phyloP scores from a whole-genome alignment of 257 asterid genomes.

The Nicotiana paniculata region DNA sequence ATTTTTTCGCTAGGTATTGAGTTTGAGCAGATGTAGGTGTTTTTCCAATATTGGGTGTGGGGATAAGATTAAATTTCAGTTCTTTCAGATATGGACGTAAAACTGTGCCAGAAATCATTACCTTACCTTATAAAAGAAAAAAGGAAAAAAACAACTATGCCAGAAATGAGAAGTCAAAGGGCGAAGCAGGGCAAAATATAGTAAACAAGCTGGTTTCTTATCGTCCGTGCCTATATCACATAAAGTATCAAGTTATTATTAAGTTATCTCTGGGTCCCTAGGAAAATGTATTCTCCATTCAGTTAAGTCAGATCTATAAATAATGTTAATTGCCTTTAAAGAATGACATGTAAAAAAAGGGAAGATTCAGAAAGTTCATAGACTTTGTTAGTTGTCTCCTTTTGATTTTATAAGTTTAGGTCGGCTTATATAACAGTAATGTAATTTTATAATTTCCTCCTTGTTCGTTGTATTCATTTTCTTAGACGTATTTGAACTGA shows the following conservation, averaged over 20 bases:
- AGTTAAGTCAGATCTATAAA: neutral
- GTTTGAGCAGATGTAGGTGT: neutral
- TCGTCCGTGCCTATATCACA: neutral
- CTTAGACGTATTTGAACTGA: neutral
- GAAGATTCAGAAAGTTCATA: neutral
- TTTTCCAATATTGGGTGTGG: neutral
- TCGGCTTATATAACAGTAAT: neutral
- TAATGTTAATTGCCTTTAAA: neutral
- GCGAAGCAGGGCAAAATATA: neutral
- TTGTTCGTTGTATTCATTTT: neutral
- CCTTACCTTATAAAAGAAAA: no score
- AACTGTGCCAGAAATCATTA: neutral
- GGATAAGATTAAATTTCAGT: neutral
- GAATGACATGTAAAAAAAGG: neutral
- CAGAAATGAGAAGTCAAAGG: neutral
- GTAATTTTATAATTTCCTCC: neutral
- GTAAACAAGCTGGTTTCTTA: neutral
- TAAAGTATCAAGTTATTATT: neutral
- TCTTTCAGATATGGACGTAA: neutral
- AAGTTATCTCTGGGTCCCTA: neutral
- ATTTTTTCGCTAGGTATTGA: neutral
- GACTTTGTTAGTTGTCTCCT: neutral
- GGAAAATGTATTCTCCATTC: neutral
- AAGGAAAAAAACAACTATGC: neutral
- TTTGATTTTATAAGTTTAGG: neutral